Conservation (phyloP, 495 filamentous ascomycete genomes). For the Neurospora sp. region DNA sequence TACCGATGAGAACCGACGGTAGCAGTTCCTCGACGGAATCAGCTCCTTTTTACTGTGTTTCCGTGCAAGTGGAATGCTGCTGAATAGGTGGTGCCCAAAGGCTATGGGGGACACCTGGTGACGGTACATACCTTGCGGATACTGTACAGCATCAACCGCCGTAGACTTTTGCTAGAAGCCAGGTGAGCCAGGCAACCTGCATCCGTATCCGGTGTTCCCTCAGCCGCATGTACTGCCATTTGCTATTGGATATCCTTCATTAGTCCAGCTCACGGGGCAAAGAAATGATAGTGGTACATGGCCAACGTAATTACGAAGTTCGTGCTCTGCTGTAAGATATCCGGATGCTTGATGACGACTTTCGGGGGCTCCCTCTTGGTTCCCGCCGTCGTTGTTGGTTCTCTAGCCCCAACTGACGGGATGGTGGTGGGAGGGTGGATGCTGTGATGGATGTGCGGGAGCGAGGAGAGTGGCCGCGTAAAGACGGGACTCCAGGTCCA, state of each 20-base stretch:
- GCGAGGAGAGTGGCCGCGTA: background rate
- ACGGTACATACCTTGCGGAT: background rate
- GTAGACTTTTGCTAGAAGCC: background rate
- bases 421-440: background rate
- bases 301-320: background rate
- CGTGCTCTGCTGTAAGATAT: background rate
- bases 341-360: background rate
- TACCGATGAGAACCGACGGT: background rate
- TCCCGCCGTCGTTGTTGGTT: background rate
- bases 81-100: background rate
- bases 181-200: background rate
- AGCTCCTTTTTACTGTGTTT: background rate
- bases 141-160: background rate
- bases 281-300: background rate
- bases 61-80: background rate
- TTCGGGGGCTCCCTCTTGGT: background rate
- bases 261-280: background rate
- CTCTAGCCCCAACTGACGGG: background rate
- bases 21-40: background rate
- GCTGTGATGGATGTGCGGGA: background rate
- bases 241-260: background rate
- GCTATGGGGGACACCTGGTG: background rate
- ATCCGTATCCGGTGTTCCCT: background rate
- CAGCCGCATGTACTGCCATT: background rate
- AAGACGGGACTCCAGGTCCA: background rate